A percentile compares a stretch with the other conserved stretches of the same genome.
Evolutionary conservation across 345 rosid genomes (phyloP).

Genomic region (Melastoma malabathricum): DNA sequence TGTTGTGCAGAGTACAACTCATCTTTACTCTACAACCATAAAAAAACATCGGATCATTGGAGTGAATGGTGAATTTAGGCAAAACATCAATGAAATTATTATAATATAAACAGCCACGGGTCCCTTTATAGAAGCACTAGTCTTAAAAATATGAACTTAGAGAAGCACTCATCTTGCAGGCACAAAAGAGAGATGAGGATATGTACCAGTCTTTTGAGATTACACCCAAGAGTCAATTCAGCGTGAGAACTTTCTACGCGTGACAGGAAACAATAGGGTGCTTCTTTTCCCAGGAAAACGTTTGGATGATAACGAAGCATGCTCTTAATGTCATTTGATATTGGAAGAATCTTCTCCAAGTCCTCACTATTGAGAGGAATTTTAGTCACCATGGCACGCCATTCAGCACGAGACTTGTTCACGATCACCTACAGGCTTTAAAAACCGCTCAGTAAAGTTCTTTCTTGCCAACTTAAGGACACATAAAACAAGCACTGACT

Average conservation of each 20-base stretch:
- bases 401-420: constrained; percentile 78
- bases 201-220: constrained; percentile 64
- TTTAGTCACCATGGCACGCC: constrained; percentile 51
- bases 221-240: constrained; percentile 75
- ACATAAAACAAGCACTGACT: neutral
- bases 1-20: constrained; percentile 53
- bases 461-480: neutral
- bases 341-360: constrained; percentile 52
- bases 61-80: neutral
- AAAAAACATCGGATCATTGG: neutral
- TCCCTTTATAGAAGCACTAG: neutral
- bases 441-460: neutral
- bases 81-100: neutral
- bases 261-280: constrained; percentile 73
- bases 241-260: constrained; percentile 53
- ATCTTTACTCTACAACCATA: constrained; percentile 41
- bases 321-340: constrained; percentile 61
- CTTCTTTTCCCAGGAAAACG: constrained; percentile 71
- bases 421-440: constrained; percentile 50
- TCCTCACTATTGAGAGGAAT: constrained; percentile 58
- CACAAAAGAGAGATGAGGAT: neutral
- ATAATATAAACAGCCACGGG: neutral
- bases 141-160: no score
- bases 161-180: neutral
- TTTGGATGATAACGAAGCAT: constrained; percentile 46